Conservation (phyloP, 2,329 filamentous ascomycete genomes). For the Herpotrichia juniperi region DNA sequence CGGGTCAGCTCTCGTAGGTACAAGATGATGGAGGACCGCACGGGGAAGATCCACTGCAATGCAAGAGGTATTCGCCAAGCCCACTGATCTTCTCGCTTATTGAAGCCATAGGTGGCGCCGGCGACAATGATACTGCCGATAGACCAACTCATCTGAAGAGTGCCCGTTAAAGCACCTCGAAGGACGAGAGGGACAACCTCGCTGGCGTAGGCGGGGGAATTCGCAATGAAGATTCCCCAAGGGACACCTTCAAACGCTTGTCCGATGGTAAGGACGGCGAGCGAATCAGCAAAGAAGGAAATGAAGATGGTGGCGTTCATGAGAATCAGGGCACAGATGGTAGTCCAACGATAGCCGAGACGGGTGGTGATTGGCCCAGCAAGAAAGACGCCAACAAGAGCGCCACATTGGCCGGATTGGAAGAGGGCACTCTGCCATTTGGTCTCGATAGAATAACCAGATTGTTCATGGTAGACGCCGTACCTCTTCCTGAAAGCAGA, state of each 20-base stretch:
- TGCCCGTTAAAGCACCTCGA: conserved; percentile 64
- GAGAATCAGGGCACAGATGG: conserved; percentile 60
- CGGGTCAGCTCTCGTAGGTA: background rate
- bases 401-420: conserved; percentile 62
- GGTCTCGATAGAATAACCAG: conserved; percentile 52
- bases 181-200: conserved; percentile 67
- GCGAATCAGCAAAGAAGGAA: conserved; percentile 58
- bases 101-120: conserved; percentile 36
- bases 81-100: conserved; percentile 1
- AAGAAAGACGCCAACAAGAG: conserved; percentile 64
- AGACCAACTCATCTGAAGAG: conserved; percentile 71
- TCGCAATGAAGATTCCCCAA: conserved; percentile 71
- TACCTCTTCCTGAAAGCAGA: conserved; percentile 53
- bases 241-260: conserved; percentile 68
- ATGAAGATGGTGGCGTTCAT: conserved; percentile 66
- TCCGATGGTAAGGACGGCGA: conserved; percentile 53
- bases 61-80: conserved; percentile 28
- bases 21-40: background rate
- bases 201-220: conserved; percentile 66
- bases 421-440: conserved; percentile 66
- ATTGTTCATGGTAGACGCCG: conserved; percentile 48
- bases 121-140: conserved; percentile 67
- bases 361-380: conserved; percentile 65
- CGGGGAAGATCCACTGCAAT: conserved; percentile 53
- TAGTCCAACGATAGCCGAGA: conserved; percentile 66